Evolutionary conservation across 768 basidiomycete species (phyloP).

Genomic region (Sutorius australiensis): DNA sequence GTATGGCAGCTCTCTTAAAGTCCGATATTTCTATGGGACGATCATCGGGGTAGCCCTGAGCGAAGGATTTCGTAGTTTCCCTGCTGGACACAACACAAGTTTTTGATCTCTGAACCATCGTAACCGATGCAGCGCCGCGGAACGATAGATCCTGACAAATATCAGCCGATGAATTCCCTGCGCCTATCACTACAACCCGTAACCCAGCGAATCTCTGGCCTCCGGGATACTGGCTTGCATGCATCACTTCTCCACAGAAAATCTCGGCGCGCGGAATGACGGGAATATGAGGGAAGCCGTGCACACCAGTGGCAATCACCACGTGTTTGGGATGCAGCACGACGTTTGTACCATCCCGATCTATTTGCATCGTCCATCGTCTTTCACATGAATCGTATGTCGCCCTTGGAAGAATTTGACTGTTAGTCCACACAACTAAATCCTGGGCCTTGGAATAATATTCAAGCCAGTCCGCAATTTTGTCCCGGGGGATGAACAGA

Average conservation of each 20-base stretch:
- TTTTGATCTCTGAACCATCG: slow-evolving; percentile 1
- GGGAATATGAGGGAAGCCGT: neutral
- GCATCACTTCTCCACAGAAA: slow-evolving; percentile 4
- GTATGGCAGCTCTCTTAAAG: slow-evolving; percentile 2
- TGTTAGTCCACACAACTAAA: slow-evolving; percentile 5
- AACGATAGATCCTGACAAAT: slow-evolving; percentile 6
- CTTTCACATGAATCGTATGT: neutral
- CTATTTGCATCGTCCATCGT: slow-evolving; percentile 3
- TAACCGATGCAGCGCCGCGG: slow-evolving; percentile 2
- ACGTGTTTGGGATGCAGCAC: slow-evolving; percentile 1
- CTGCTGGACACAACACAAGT: slow-evolving; percentile 4
- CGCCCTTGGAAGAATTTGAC: slow-evolving; percentile 4
- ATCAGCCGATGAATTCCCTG: neutral
- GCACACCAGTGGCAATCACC: slow-evolving; percentile 2
- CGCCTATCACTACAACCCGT: slow-evolving; percentile 9
- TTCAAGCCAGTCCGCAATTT: slow-evolving; percentile 5
- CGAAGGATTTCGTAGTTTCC: neutral
- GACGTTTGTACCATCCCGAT: neutral
- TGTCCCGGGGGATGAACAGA: slow-evolving; percentile 3
- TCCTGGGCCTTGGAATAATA: slow-evolving; percentile 2
- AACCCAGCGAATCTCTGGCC: slow-evolving; percentile 29
- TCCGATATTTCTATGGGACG: slow-evolving; percentile 3
- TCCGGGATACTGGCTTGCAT: slow-evolving; percentile 3
- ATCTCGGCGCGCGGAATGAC: neutral
- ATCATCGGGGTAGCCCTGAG: neutral